A percentile compares a stretch with the other conserved stretches of the same genome.
phyloP scores from a whole-genome alignment of 768 basidiomycete genomes.

The Leccinum pellstonianum region DNA sequence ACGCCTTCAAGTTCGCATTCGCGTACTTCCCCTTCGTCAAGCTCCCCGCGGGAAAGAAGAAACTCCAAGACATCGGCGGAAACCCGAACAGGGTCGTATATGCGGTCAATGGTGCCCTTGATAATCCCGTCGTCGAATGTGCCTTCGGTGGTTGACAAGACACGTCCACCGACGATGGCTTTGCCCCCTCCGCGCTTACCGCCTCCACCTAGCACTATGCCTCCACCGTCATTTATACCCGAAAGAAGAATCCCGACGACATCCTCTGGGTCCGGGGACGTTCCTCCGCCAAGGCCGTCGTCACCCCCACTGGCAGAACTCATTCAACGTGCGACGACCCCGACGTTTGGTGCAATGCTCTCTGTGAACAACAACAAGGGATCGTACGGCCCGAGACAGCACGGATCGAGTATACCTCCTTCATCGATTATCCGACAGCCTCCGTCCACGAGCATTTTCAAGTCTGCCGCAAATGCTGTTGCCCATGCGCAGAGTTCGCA shows the following conservation, averaged over 20 bases:
- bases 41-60: slow-evolving; percentile 32
- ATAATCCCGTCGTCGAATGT: slow-evolving; percentile 51
- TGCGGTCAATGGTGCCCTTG: slow-evolving; percentile 40
- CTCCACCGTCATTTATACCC: slow-evolving; percentile 74
- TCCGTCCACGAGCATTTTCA: slow-evolving; percentile 80
- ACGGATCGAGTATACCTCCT: slow-evolving; percentile 77
- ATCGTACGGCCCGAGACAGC: slow-evolving; percentile 50
- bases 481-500: slow-evolving; percentile 48
- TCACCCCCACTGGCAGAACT: slow-evolving; percentile 94
- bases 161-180: slow-evolving; percentile 81
- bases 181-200: slow-evolving; percentile 76
- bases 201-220: slow-evolving; percentile 70
- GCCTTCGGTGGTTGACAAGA: slow-evolving; percentile 63
- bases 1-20: slow-evolving; percentile 43
- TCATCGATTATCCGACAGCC: slow-evolving; percentile 62
- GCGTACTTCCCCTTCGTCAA: slow-evolving; percentile 60
- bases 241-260: slow-evolving; percentile 53
- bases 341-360: slow-evolving; percentile 67
- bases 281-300: slow-evolving; percentile 81
- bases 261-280: slow-evolving; percentile 49
- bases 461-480: slow-evolving; percentile 66
- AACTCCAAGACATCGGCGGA: slow-evolving; percentile 30
- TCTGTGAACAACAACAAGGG: slow-evolving; percentile 54
- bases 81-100: slow-evolving; percentile 28
- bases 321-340: slow-evolving; percentile 88